phyloP scores from a whole-genome alignment of 148 eudicot species.

The Tetragonia tetragonoides region DNA sequence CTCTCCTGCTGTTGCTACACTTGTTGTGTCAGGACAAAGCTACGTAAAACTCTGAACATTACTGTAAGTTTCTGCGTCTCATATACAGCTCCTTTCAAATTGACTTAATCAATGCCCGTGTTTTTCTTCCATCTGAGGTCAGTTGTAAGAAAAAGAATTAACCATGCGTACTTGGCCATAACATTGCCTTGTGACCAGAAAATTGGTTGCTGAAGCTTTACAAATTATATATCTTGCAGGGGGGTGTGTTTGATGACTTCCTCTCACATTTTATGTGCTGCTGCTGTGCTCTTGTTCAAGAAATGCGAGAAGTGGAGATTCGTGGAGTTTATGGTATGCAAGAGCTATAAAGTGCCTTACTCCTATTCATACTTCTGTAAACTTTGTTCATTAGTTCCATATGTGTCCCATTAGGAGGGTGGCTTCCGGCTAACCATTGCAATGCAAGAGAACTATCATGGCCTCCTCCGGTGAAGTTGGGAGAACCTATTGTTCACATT shows the following conservation, averaged over 20 bases:
- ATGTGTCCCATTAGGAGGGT: neutral
- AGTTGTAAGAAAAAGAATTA: neutral
- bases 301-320: slow-evolving; percentile 85
- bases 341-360: neutral
- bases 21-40: slow-evolving; percentile 90
- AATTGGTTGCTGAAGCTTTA: neutral
- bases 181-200: neutral
- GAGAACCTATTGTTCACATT: neutral
- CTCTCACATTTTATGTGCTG: slow-evolving; percentile 95
- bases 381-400: neutral
- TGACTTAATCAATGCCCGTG: neutral
- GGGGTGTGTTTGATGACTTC: slow-evolving; percentile 85
- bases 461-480: neutral
- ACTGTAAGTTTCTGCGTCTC: slow-evolving; percentile 43
- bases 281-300: slow-evolving; percentile 99
- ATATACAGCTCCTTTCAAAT: neutral
- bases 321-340: slow-evolving; percentile 71
- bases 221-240: slow-evolving; percentile 43
- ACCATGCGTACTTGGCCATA: neutral
- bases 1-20: slow-evolving; percentile 98
- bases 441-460: neutral
- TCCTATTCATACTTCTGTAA: neutral
- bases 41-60: slow-evolving; percentile 75
- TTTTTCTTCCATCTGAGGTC: neutral
- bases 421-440: neutral